A percentile compares a stretch with the other conserved stretches of the same genome.
These are phyloP conservation scores for Colletotrichum sp. DNA, from an alignment of 2,329 filamentous ascomycete genomes.

Conservation along the genomic window DNA sequence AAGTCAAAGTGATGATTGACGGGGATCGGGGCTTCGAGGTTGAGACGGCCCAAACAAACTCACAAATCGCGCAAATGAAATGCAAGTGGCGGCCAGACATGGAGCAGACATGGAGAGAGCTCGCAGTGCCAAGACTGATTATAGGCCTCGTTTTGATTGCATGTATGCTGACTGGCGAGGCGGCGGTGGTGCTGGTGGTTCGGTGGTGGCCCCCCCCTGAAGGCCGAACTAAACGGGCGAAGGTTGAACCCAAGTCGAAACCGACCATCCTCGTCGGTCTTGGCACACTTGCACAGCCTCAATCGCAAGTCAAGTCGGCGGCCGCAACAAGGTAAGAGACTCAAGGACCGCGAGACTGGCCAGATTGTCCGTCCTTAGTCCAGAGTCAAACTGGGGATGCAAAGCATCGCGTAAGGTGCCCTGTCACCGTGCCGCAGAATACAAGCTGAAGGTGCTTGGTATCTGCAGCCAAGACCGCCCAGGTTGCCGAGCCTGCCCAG, in stretches of 20 bases:
- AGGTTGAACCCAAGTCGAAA: constrained; percentile 18
- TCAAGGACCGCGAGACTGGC: background rate
- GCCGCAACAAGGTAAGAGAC: background rate
- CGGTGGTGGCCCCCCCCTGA: background rate
- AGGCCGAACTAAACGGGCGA: background rate
- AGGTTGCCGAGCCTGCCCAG: constrained; percentile 8
- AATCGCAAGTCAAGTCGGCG: constrained; percentile 9
- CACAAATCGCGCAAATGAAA: constrained; percentile 13
- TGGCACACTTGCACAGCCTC: constrained; percentile 20
- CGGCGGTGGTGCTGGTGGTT: background rate
- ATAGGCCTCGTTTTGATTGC: constrained; percentile 17
- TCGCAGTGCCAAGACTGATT: constrained; percentile 8
- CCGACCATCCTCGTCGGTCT: constrained; percentile 12
- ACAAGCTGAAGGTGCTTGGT: constrained; percentile 13
- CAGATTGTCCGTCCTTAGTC: background rate
- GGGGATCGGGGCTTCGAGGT: constrained; percentile 1
- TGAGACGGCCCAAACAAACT: constrained; percentile 6
- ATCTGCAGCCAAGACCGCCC: constrained; percentile 20
- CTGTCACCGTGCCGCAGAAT: background rate
- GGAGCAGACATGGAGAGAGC: constrained; percentile 1
- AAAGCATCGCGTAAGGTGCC: background rate
- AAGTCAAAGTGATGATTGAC: constrained; percentile 4
- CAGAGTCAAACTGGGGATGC: background rate
- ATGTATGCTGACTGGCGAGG: background rate
- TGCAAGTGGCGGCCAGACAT: background rate